Evolutionary conservation across 1,284 basidiomycete species (phyloP), one percentile per base, ranked within the genome.

Genomic region (Ganoderma boninense): DNA sequence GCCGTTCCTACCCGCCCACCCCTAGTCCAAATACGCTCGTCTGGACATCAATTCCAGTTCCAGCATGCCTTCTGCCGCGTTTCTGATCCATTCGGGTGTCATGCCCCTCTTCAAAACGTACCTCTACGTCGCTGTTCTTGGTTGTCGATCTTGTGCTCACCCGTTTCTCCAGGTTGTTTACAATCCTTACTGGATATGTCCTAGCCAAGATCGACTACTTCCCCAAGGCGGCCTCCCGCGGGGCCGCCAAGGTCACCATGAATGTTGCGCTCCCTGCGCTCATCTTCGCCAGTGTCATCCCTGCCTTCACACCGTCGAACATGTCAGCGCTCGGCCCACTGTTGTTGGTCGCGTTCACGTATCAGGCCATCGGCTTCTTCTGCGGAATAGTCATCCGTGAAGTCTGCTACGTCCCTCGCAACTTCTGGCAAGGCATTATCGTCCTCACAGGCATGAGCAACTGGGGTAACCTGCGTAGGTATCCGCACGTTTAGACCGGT

Each of bases 381-480:
- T 74, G 78, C 16, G 82, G 82, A 3, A 63, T 79, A 4, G 64
- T 83, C 43, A 82, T 84, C 23, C 80, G 82, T 26, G 83, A 84
- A 70, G 23, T 82, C 16, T 82, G 78, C 74, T 84, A 82, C 63
- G 82, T 84, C 2, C 83, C 82, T 1, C 77, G 82, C 35, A 83
- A 84, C 60, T 84, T 84, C 71, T 83, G 82, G 80, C 82, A 83
- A 69, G 83, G 82, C 4, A 79, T 84, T 29, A 69, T 84, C 32
- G 77, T 84, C 26, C 63, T 81, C 59, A 82, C 82, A 11, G 78
- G 81, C 1, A 80, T 85, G 75, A 86, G 85, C 59, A 88, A 88
- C 73, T 88, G 87, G 87, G 86, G 85, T 68, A 82, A 84, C 65
- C 74, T 84, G 3, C 79, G 79, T 80, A 59, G 70, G 79, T 78